A percentile compares a stretch with the other conserved stretches of the same genome.
These are phyloP conservation scores for Aspergillus versicolor DNA, from an alignment of 2,329 filamentous ascomycete genomes.

Conservation along the genomic window DNA sequence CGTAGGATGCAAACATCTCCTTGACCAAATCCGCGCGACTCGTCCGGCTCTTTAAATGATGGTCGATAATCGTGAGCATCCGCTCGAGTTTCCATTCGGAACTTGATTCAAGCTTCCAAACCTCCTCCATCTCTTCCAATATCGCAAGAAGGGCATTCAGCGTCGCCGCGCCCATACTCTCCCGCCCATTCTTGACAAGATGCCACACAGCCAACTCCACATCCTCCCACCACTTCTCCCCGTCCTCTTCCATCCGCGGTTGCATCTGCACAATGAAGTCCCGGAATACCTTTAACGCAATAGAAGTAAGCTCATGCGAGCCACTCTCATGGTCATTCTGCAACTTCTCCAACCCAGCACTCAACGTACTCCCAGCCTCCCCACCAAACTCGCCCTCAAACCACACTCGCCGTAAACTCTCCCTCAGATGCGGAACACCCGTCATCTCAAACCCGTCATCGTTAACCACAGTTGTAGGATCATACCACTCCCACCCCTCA, in stretches of 20 bases:
- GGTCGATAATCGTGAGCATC: constrained; percentile 26
- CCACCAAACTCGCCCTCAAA: constrained; percentile 54
- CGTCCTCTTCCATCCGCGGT: constrained; percentile 13
- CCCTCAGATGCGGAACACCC: constrained; percentile 58
- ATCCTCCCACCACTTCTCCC: constrained; percentile 54
- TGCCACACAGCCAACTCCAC: constrained; percentile 62
- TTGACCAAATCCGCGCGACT: constrained; percentile 24
- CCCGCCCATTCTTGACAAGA: constrained; percentile 64
- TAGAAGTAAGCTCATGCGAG: constrained; percentile 57
- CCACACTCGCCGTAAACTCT: constrained; percentile 61
- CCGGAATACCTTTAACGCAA: constrained; percentile 52
- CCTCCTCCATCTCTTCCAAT: constrained; percentile 23
- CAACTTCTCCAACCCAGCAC: constrained; percentile 50
- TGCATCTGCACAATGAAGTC: constrained; percentile 40
- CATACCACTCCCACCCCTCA: constrained; percentile 57
- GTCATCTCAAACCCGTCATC: constrained; percentile 42
- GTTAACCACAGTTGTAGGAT: constrained; percentile 52
- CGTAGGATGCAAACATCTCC: constrained; percentile 26
- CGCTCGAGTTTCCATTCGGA: constrained; percentile 20
- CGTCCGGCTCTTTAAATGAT: constrained; percentile 24
- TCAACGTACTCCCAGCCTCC: constrained; percentile 48
- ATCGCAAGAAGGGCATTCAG: constrained; percentile 35
- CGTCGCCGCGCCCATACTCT: constrained; percentile 65
- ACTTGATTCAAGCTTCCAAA: constrained; percentile 20
- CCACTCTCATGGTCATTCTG: constrained; percentile 59